Conservation (phyloP, 2,329 filamentous ascomycete species). For the Cercospora zeae-maydis region DNA sequence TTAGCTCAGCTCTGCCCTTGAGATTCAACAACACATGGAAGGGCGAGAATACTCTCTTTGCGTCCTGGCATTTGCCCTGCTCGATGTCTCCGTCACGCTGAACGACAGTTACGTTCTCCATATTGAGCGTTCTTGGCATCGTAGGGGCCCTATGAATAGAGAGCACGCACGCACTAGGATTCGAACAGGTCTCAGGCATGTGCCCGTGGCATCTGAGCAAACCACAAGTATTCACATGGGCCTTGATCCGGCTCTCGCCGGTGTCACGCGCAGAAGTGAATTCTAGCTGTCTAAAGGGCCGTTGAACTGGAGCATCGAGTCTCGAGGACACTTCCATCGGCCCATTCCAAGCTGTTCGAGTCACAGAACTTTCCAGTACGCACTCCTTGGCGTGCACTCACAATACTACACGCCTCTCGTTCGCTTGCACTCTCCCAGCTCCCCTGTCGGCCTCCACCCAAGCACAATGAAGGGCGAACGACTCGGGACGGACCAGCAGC, state of each 20-base stretch:
- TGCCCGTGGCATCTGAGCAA: neutral
- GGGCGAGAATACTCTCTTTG: no score
- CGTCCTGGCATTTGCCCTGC: no score
- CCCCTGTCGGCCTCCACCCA: neutral
- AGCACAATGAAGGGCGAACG: conserved; percentile 39
- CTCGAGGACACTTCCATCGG: neutral
- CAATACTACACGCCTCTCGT: neutral
- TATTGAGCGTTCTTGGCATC: neutral
- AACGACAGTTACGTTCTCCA: neutral
- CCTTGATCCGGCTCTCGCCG: neutral
- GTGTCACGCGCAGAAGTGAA: neutral
- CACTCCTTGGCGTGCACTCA: neutral
- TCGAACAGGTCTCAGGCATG: neutral
- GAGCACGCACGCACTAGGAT: neutral
- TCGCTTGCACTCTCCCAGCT: neutral
- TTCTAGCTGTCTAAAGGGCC: neutral
- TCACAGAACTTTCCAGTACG: neutral
- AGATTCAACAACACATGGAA: no score
- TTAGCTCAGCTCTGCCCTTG: neutral
- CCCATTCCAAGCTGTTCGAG: neutral
- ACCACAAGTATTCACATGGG: neutral
- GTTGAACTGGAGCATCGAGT: neutral
- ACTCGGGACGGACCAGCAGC: conserved; percentile 35
- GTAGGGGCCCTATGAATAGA: neutral
- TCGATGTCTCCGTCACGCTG: neutral